Evolutionary conservation across 371 early-diverging fungal species (phyloP).

Genomic region (Capillidium heterosporum): DNA sequence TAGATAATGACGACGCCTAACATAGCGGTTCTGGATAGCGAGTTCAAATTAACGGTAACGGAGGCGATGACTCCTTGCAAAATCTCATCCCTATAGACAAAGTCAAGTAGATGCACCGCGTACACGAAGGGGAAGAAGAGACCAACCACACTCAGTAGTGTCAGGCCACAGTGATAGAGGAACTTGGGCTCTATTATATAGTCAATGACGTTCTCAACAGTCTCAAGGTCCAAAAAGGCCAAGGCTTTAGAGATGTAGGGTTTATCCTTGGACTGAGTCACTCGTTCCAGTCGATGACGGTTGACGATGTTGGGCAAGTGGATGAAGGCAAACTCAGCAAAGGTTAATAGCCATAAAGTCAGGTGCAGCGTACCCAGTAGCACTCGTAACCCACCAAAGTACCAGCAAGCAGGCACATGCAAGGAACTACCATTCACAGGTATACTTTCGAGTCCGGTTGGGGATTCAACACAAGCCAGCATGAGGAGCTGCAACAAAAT

Average conservation of each 20-base stretch:
- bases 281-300: slow-evolving; percentile 11
- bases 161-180: slow-evolving; percentile 21
- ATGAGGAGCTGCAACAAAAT: slow-evolving; percentile 20
- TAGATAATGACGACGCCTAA: slow-evolving; percentile 30
- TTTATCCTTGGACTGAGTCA: too few relatives aligned
- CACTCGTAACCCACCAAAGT: too few relatives aligned
- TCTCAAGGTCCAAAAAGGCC: not conserved
- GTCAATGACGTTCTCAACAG: slow-evolving; percentile 9
- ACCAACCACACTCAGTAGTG: slow-evolving; percentile 19
- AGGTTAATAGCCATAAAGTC: slow-evolving; percentile 18
- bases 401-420: not conserved
- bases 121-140: slow-evolving; percentile 21
- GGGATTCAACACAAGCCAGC: slow-evolving; percentile 13
- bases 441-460: not conserved
- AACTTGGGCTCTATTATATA: slow-evolving; percentile 14
- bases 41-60: slow-evolving; percentile 28
- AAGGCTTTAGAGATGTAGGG: too few relatives aligned
- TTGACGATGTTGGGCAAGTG: slow-evolving; percentile 27
- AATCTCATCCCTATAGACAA: slow-evolving; percentile 31
- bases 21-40: slow-evolving; percentile 24
- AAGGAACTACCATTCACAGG: too few relatives aligned
- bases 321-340: slow-evolving; percentile 26
- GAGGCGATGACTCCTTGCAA: slow-evolving; percentile 36
- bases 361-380: slow-evolving; percentile 17
- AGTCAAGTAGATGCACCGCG: slow-evolving; percentile 29